Evolutionary conservation across 1,284 basidiomycete species (phyloP).

Genomic region (Cryptococcus depauperatus): DNA sequence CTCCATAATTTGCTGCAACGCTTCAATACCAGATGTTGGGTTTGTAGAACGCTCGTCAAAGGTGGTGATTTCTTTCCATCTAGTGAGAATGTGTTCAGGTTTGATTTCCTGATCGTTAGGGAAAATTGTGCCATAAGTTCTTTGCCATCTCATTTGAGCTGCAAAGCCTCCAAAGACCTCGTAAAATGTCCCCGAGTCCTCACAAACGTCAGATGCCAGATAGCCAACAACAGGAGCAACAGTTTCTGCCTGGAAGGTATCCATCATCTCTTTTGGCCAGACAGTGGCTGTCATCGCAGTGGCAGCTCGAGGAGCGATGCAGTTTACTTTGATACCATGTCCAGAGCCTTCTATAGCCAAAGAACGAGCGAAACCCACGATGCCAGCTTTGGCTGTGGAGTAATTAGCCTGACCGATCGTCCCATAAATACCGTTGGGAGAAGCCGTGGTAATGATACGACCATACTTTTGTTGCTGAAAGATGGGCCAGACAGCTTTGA

Average conservation of each 20-base stretch:
- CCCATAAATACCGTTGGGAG: constrained; percentile 87
- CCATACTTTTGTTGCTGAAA: constrained; percentile 98
- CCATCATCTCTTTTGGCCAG: constrained; percentile 77
- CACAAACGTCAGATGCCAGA: constrained; percentile 70
- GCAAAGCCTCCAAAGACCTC: constrained; percentile 91
- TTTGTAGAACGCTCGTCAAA: constrained; percentile 76
- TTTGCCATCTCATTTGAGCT: constrained; percentile 87
- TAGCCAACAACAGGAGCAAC: constrained; percentile 88
- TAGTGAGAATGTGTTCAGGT: constrained; percentile 66
- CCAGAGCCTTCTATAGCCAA: constrained; percentile 88
- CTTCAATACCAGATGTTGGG: constrained; percentile 63
- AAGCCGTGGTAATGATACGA: constrained; percentile 88
- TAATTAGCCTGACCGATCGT: constrained; percentile 87
- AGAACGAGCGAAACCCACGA: constrained; percentile 81
- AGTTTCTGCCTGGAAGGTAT: constrained; percentile 89
- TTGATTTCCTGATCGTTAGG: constrained; percentile 63
- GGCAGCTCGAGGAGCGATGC: constrained; percentile 81
- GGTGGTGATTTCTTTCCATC: constrained; percentile 73
- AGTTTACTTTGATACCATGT: constrained; percentile 82
- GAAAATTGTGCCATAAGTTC: constrained; percentile 73
- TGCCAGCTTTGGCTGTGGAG: constrained; percentile 85
- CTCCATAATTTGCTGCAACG: constrained; percentile 66
- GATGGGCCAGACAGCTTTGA: constrained; percentile 91
- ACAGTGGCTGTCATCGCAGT: constrained; percentile 84
- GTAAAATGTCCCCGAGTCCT: constrained; percentile 70